phyloP scores from a whole-genome alignment of 192 early-diverging fungal species.

The Gigaspora rosea region DNA sequence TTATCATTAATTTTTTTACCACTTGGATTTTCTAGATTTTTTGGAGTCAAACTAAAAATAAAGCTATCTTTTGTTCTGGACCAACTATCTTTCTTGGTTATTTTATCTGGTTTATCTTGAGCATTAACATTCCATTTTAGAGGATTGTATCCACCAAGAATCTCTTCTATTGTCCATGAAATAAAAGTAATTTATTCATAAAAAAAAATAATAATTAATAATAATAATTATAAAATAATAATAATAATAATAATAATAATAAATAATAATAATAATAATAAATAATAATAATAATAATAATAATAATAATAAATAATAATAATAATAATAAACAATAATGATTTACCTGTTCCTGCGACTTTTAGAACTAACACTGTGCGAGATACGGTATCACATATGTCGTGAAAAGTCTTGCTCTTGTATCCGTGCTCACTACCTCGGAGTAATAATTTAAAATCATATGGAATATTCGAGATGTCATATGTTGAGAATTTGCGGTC shows the following conservation, averaged over 20 bases:
- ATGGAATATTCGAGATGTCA: neutral
- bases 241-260: too few species aligned
- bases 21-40: neutral
- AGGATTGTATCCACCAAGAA: neutral
- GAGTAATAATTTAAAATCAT: constrained; percentile 3
- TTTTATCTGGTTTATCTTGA: neutral
- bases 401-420: neutral
- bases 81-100: neutral
- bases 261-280: too few species aligned
- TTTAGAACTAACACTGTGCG: neutral
- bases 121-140: neutral
- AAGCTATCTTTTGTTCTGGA: neutral
- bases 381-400: neutral
- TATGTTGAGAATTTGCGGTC: neutral
- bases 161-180: neutral
- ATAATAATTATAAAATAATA: too few species aligned
- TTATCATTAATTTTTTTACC: neutral
- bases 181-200: too few species aligned
- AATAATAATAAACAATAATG: too few species aligned
- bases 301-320: too few species aligned
- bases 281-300: too few species aligned
- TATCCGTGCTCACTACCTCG: neutral
- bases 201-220: too few species aligned
- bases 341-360: neutral
- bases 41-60: neutral